Conservation (phyloP, 768 basidiomycete genomes). For the Fistulinella prunicolor region DNA sequence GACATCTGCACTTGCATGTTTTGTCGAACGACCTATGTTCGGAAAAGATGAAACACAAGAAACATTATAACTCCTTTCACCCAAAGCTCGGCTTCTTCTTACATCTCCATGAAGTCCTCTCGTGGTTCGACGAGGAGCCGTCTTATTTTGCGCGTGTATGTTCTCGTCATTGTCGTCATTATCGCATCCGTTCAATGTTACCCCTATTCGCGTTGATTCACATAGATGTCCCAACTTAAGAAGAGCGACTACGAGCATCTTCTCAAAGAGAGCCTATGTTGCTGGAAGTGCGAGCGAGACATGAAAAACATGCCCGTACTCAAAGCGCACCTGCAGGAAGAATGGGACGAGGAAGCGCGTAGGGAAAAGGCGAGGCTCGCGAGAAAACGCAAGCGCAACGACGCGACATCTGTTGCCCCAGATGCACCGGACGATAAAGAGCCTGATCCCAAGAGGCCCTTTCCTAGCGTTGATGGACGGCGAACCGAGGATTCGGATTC, state of each 20-base stretch:
- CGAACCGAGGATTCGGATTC: neutral
- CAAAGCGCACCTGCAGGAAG: slow-evolving; percentile 71
- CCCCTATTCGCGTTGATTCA: neutral
- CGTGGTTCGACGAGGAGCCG: slow-evolving; percentile 71
- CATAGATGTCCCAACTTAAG: slow-evolving; percentile 53
- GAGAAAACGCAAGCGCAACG: slow-evolving; percentile 40
- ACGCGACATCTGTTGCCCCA: neutral
- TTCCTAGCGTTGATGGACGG: slow-evolving; percentile 6
- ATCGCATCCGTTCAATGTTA: neutral
- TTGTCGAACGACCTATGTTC: slow-evolving; percentile 76
- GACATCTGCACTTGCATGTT: slow-evolving; percentile 84
- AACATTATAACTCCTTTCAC: slow-evolving; percentile 90
- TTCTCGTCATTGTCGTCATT: slow-evolving; percentile 9
- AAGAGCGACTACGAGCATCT: slow-evolving; percentile 57
- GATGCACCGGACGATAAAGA: slow-evolving; percentile 3
- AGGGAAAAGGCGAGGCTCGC: slow-evolving; percentile 41
- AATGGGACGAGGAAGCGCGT: slow-evolving; percentile 55
- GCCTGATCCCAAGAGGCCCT: slow-evolving; percentile 14
- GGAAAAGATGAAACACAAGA: slow-evolving; percentile 74
- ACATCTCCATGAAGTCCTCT: slow-evolving; percentile 69
- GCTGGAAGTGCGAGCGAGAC: slow-evolving; percentile 63
- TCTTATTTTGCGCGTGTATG: slow-evolving; percentile 53
- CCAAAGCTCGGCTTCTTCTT: slow-evolving; percentile 84
- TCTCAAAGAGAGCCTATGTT: slow-evolving; percentile 63
- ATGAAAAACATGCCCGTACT: slow-evolving; percentile 73